Evolutionary conservation across 768 basidiomycete genomes (phyloP), one percentile per base, ranked within the genome.

Genomic region (Lactarius tabidus): DNA sequence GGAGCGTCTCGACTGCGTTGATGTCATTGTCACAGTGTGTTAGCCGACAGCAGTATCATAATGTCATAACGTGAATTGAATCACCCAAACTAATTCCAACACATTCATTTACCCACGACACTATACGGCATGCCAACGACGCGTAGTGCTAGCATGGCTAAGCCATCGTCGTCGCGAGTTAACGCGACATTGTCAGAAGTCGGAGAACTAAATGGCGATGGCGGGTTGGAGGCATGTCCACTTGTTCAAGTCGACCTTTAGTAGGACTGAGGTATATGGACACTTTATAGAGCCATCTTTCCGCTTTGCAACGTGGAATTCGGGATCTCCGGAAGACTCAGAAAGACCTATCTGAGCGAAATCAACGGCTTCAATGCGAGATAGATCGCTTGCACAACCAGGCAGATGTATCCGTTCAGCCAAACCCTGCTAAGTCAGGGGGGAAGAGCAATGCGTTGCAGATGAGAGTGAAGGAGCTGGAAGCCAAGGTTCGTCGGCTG

Each of bases 401-500:
- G 33, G 31, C 39, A 18, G 56, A 45, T 4, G 38, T 58, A 26
- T 31, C 55, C 23, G 6, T 66, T 52, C 60, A 62, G 52, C 64
- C 55, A 20, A 56, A 29, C n/a, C 54, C 54, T 23, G 55, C 35
- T 36, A 54, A 57, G 55, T 62, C 65, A 45, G 23, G 57, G 39
- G 26, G 26, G n/a, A 66, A 26, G 56, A 70, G 38, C 6, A 60
- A 57, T 2, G 35, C 63, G 43, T 56, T 74, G 12, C 67, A 71
- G 38, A 59, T 57, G 45, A 70, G 71, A 45, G 65, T 76, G 3
- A 58, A 62, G 14, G 57, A 48, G 23, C 65, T 76, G 54, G 67
- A 70, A 57, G 62, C 51, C 10, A 67, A 71, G 53, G 70, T 75
- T 1, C 57, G 51, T n/a, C 62, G 61, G 14, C 54, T 75, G 39